Conservation (phyloP, 257 asterid species). For the Nicotiana tomentosiformis region DNA sequence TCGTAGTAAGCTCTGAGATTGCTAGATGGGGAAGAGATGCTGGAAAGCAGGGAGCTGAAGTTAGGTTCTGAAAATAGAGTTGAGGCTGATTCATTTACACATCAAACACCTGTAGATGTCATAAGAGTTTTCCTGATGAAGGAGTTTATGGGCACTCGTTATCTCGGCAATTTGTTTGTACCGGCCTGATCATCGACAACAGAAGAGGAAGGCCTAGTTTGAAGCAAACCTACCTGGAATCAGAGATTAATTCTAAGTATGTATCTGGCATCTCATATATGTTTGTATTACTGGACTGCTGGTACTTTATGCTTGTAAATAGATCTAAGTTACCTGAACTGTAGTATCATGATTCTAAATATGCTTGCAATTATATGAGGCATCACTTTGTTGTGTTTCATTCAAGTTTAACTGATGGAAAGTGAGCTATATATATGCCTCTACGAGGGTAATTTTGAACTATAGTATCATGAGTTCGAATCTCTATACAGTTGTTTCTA, state of each 20-base stretch:
- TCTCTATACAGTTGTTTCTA: too few species aligned
- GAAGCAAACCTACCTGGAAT: not conserved
- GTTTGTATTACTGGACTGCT: not conserved
- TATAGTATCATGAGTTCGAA: too few species aligned
- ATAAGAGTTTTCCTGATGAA: conserved; percentile 35
- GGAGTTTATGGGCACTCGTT: conserved; percentile 21
- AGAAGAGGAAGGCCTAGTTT: conserved; percentile 13
- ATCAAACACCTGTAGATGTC: conserved; percentile 28
- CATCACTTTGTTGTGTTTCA: too few species aligned
- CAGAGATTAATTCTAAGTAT: not conserved
- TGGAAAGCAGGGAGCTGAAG: not conserved
- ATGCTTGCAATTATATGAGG: not conserved
- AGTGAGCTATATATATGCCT: too few species aligned
- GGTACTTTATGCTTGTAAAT: not conserved
- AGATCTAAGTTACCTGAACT: not conserved
- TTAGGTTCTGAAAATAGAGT: not conserved
- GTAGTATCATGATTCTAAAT: not conserved
- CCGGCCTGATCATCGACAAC: conserved; percentile 14
- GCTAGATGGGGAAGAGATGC: conserved; percentile 8
- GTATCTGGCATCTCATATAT: not conserved
- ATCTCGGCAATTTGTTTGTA: conserved; percentile 23
- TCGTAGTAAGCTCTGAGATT: not conserved
- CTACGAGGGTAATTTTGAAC: too few species aligned
- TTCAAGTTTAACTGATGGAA: too few species aligned
- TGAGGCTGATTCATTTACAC: not conserved